Conservation (phyloP, 768 basidiomycete genomes). For the Mycena rosella region DNA sequence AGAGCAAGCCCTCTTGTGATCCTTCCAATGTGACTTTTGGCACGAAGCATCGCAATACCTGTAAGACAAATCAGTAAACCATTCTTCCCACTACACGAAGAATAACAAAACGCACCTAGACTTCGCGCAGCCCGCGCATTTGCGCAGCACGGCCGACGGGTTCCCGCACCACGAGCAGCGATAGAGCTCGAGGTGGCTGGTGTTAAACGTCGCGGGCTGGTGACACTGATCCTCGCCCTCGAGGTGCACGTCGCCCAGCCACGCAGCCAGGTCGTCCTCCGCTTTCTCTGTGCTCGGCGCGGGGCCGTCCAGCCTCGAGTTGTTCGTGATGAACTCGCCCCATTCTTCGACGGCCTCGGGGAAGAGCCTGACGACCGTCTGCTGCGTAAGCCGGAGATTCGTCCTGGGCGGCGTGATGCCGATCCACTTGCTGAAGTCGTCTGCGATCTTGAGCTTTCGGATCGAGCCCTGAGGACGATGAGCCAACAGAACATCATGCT, state of each 20-base stretch:
- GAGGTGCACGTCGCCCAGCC: constrained; percentile 63
- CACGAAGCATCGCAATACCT: constrained; percentile 56
- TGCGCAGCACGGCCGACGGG: constrained; percentile 68
- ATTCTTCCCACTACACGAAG: not conserved
- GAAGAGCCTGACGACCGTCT: constrained; percentile 64
- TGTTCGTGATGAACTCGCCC: constrained; percentile 55
- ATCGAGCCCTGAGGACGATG: constrained; percentile 46
- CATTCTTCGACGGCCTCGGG: constrained; percentile 60
- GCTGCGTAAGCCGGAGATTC: constrained; percentile 63
- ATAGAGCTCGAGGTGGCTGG: constrained; percentile 64
- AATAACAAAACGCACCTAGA: constrained; percentile 48
- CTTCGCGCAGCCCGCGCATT: constrained; percentile 60
- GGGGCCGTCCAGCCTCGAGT: constrained; percentile 47
- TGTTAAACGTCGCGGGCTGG: constrained; percentile 41
- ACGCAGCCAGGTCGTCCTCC: constrained; percentile 69
- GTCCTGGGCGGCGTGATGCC: constrained; percentile 63
- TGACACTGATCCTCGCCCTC: constrained; percentile 44
- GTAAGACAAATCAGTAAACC: not conserved
- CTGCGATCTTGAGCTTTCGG: constrained; percentile 61
- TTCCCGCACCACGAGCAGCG: constrained; percentile 76
- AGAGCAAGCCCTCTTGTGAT: constrained; percentile 40
- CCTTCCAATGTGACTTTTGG: constrained; percentile 53
- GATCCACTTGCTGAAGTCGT: constrained; percentile 64
- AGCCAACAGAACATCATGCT: not conserved
- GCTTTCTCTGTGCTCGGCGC: constrained; percentile 50